phyloP scores from a whole-genome alignment of 495 filamentous ascomycete species.

The Neurospora terricola region DNA sequence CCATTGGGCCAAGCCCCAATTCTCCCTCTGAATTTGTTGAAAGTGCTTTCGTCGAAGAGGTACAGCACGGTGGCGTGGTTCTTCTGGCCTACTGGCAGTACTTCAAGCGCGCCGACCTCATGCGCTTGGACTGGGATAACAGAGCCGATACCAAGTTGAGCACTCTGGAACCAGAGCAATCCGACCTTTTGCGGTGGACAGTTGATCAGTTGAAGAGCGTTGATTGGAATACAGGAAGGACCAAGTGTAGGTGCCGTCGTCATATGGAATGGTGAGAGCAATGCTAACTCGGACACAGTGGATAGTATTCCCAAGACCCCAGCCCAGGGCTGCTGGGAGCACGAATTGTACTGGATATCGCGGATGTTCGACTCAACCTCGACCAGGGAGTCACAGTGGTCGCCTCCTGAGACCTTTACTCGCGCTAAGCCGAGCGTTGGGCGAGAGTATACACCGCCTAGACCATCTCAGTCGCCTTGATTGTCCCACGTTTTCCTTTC shows the following conservation, averaged over 20 bases:
- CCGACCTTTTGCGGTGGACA: slow-evolving; percentile 8
- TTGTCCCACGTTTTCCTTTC: not conserved
- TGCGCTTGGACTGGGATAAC: slow-evolving; percentile 12
- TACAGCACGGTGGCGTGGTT: slow-evolving; percentile 14
- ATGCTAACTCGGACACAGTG: slow-evolving; percentile 6
- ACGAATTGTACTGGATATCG: slow-evolving; percentile 21
- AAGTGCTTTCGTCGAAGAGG: slow-evolving; percentile 14
- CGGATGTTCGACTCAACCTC: slow-evolving; percentile 13
- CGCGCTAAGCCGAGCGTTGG: slow-evolving; percentile 13
- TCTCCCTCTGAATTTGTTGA: slow-evolving; percentile 1
- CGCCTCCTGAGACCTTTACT: slow-evolving; percentile 12
- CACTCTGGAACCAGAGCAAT: slow-evolving; percentile 9
- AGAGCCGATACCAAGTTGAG: slow-evolving; percentile 1
- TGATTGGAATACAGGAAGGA: not conserved
- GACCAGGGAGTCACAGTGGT: slow-evolving; percentile 5
- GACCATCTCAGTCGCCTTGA: not conserved
- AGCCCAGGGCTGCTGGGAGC: slow-evolving; percentile 17
- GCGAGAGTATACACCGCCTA: not conserved
- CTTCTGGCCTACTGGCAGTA: slow-evolving; percentile 22
- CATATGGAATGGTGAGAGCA: not conserved
- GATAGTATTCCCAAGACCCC: slow-evolving; percentile 7
- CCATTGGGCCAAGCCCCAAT: not conserved
- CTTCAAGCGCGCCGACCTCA: slow-evolving; percentile 19
- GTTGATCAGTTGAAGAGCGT: slow-evolving; percentile 5
- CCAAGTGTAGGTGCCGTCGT: slow-evolving; percentile 3